Percentiles rank a stretch among this genome's conserved stretches.
phyloP scores from a whole-genome alignment of 2,329 filamentous ascomycete genomes.

The Penicillium sp. region DNA sequence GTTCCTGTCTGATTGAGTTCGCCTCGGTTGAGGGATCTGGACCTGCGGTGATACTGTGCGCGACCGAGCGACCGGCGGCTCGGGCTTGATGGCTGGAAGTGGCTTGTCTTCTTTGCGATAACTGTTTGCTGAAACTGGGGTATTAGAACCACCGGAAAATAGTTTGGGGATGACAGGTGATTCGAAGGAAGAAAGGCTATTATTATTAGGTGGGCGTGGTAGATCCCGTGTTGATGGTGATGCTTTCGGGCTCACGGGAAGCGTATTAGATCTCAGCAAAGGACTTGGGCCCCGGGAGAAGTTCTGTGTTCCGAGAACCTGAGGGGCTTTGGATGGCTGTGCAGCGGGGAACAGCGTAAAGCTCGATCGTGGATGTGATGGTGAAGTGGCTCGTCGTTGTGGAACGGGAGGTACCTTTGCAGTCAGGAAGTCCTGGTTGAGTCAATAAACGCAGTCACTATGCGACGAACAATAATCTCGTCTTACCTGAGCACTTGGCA shows the following conservation, averaged over 20 bases:
- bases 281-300: constrained; percentile 29
- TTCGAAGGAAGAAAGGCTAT: constrained; percentile 11
- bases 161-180: constrained; percentile 11
- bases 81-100: constrained; percentile 19
- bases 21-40: not conserved
- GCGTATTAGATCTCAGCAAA: constrained; percentile 24
- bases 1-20: not conserved
- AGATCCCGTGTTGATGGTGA: not conserved
- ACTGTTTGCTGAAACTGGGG: constrained; percentile 7
- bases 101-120: constrained; percentile 19
- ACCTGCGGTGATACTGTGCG: not conserved
- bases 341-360: constrained; percentile 42
- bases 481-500: constrained; percentile 48
- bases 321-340: constrained; percentile 31
- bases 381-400: constrained; percentile 38
- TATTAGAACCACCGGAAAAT: constrained; percentile 10
- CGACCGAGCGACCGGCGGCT: not conserved
- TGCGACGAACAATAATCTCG: not conserved
- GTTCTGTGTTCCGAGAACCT: constrained; percentile 31
- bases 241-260: constrained; percentile 17
- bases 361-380: constrained; percentile 27
- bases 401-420: constrained; percentile 19
- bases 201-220: constrained; percentile 7
- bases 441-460: not conserved
- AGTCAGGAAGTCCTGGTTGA: constrained; percentile 11